Evolutionary conservation across 495 filamentous ascomycete species (phyloP), one percentile per base, ranked within the genome.

Genomic region (Hypoxylon lenormandii): DNA sequence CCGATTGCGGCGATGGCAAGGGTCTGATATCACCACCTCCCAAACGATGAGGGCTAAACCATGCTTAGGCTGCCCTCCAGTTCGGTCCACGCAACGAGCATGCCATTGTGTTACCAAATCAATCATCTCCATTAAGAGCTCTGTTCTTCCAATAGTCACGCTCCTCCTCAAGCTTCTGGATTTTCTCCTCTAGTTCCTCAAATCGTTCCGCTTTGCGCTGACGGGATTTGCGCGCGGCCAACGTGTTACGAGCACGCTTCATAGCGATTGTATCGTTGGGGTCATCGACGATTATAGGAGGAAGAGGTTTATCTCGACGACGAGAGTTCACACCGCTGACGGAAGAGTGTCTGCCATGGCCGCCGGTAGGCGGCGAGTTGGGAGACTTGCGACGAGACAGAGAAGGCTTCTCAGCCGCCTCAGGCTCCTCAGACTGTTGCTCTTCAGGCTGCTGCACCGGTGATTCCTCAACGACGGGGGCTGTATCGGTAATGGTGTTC

Each of bases 231-330:
- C 95, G 92, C 65, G 95, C 95, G 46, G 95, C 95, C 79, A 94
- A 84, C 12, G 95, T 98, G 79, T 98, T 98, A 60, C 94, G 89
- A 33, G 94, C 94, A 66, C 95, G 92, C 86, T 97, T 98, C 83
- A 92, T 86, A 8, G 92, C 92, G 12, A 91, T 77, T 0, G 80
- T 79, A 72, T 94, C 91, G 30, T 74, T 77, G 0, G 90, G 89
- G 73, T 97, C 94, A 30, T 90, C 87, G 15, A 91, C 83, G 22
- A 83, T 80, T 76, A 98, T 92, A 6, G 91, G 90, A 53, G 91
- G 90, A 21, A 97, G 84, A 40, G 91, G 89, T 82, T 92, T 93
- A 72, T 92, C 86, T 47, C 89, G 86, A 60, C 89, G 86, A 54
- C 91, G 88, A 63, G 89, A 74, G 69, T 80, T 84, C 47, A 94